Evolutionary conservation across 257 asterid genomes (phyloP).

Genomic region (Paraleonurus japonicus): DNA sequence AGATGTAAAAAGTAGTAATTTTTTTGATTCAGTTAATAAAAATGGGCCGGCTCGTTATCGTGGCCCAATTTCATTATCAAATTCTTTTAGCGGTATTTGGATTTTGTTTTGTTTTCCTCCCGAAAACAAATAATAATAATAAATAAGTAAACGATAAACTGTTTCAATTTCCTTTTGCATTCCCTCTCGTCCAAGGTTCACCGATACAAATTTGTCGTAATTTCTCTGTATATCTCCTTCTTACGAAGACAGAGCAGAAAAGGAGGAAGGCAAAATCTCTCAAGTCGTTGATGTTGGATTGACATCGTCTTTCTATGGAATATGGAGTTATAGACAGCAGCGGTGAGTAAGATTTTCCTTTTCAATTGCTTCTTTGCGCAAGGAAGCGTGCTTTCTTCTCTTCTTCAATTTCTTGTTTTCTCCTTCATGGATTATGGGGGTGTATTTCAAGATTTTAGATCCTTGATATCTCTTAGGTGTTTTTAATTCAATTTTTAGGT

Average conservation of each 20-base stretch:
- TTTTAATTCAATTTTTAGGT: conserved; percentile 3
- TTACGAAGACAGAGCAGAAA: background rate
- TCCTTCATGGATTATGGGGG: conserved; percentile 16
- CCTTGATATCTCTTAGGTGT: conserved; percentile 21
- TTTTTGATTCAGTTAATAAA: too few species aligned
- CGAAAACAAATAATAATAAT: too few species aligned
- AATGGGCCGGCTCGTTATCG: too few species aligned
- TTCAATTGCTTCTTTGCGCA: conserved; percentile 1
- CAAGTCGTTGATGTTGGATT: conserved; percentile 15
- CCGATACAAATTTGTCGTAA: background rate
- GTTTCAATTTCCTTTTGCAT: conserved; percentile 3
- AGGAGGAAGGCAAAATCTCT: conserved; percentile 6
- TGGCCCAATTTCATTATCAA: too few species aligned
- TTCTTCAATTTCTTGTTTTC: background rate
- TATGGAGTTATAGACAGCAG: conserved; percentile 44
- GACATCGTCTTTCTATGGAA: conserved; percentile 39
- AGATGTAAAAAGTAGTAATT: too few species aligned
- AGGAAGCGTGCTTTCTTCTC: background rate
- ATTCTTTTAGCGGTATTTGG: too few species aligned
- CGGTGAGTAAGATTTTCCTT: conserved; percentile 29
- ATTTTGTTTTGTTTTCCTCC: too few species aligned
- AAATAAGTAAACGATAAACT: background rate
- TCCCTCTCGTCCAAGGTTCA: conserved; percentile 17
- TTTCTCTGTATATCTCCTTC: conserved; percentile 8
- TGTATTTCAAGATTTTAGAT: conserved; percentile 19